Evolutionary conservation across 2,329 filamentous ascomycete species (phyloP).

Genomic region (Exophiala sp.): DNA sequence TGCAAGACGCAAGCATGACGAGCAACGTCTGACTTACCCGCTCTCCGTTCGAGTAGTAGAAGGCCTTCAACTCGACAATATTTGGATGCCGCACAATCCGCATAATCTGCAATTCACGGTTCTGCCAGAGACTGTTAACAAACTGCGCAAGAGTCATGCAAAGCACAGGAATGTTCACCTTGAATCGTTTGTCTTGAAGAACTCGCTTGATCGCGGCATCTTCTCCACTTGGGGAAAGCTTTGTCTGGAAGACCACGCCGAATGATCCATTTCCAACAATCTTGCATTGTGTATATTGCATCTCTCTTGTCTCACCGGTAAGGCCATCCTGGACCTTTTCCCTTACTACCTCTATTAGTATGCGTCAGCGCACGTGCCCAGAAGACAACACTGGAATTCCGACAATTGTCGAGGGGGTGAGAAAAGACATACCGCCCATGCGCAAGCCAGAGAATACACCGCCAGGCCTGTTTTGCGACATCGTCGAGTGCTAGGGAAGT

Average conservation of each 20-base stretch:
- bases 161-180: slow-evolving; percentile 57
- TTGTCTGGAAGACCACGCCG: slow-evolving; percentile 98
- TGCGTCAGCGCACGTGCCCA: slow-evolving; percentile 29
- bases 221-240: slow-evolving; percentile 94
- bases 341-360: slow-evolving; percentile 77
- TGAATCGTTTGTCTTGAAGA: slow-evolving; percentile 98
- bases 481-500: slow-evolving; percentile 44
- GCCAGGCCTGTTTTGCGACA: slow-evolving; percentile 89
- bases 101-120: slow-evolving; percentile 99
- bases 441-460: slow-evolving; percentile 77
- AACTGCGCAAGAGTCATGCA: neutral
- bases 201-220: slow-evolving; percentile 99
- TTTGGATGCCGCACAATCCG: slow-evolving; percentile 98
- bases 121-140: slow-evolving; percentile 56
- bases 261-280: slow-evolving; percentile 99
- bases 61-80: slow-evolving; percentile 97
- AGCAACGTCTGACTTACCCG: slow-evolving; percentile 60
- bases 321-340: slow-evolving; percentile 99
- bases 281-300: slow-evolving; percentile 99
- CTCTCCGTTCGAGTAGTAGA: slow-evolving; percentile 99
- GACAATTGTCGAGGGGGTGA: slow-evolving; percentile 23
- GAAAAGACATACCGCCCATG: slow-evolving; percentile 82
- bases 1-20: neutral
- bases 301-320: slow-evolving; percentile 91
- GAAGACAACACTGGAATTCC: slow-evolving; percentile 1